phyloP scores from a whole-genome alignment of 768 basidiomycete species.

The Collybiopsis confluens region DNA sequence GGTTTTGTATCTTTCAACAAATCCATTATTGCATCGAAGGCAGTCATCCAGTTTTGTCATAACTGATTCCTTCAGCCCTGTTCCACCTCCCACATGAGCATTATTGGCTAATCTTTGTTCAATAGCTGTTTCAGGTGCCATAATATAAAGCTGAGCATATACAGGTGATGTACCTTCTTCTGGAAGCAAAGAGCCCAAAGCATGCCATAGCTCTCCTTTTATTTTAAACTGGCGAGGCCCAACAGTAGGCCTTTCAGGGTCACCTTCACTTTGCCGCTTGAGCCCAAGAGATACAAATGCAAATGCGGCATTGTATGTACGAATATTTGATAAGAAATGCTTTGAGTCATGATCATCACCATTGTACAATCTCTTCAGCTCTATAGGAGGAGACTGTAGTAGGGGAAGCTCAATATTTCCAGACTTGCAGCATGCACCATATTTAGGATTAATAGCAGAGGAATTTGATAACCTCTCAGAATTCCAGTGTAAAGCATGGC shows the following conservation, averaged over 20 bases:
- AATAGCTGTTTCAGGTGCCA: background rate
- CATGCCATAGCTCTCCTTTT: background rate
- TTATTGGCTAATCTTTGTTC: background rate
- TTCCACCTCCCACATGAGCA: background rate
- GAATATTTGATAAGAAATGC: background rate
- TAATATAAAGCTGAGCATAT: slow-evolving; percentile 1
- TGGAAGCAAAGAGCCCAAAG: background rate
- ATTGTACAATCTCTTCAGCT: background rate
- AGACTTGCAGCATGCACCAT: background rate
- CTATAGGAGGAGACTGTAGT: background rate
- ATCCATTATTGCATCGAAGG: background rate
- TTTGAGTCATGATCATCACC: background rate
- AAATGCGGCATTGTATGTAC: background rate
- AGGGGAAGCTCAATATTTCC: background rate
- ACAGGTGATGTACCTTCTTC: background rate
- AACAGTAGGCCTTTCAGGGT: background rate
- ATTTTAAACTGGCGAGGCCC: background rate
- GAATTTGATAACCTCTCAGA: background rate
- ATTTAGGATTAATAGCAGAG: background rate
- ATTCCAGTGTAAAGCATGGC: background rate
- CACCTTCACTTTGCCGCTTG: background rate
- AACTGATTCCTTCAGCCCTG: background rate
- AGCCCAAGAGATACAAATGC: background rate
- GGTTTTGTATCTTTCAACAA: background rate
- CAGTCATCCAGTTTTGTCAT: background rate